phyloP scores from a whole-genome alignment of 805 yeast genomes.

The Yarrowia divulgata region DNA sequence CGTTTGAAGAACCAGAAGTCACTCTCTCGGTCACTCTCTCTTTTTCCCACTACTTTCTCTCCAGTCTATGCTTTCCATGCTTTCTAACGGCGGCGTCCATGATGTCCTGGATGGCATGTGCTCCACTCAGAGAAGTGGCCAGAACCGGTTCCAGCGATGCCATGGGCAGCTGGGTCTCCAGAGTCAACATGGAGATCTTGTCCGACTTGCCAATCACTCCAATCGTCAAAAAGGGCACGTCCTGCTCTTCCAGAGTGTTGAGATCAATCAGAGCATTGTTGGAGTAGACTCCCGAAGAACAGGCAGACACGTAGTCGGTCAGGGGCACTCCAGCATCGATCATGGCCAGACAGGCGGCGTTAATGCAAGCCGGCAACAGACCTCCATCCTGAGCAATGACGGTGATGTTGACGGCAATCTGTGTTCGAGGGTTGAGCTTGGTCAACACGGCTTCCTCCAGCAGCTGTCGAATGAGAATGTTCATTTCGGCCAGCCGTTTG shows the following conservation, averaged over 20 bases:
- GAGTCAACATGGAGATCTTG: slow-evolving; percentile 72
- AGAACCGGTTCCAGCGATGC: slow-evolving; percentile 78
- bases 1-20: no score
- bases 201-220: slow-evolving; percentile 86
- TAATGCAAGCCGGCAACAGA: slow-evolving; percentile 74
- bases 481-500: slow-evolving; percentile 49
- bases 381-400: slow-evolving; percentile 94
- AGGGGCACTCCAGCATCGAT: slow-evolving; percentile 95
- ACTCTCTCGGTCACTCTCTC: no score
- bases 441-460: slow-evolving; percentile 67
- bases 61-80: slow-evolving; percentile 68
- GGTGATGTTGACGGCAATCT: slow-evolving; percentile 75
- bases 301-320: slow-evolving; percentile 86
- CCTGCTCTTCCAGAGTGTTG: slow-evolving; percentile 81
- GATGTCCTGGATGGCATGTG: slow-evolving; percentile 77
- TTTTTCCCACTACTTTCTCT: slow-evolving; percentile 48
- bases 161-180: slow-evolving; percentile 85
- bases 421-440: slow-evolving; percentile 81
- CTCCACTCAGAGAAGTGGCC: slow-evolving; percentile 85
- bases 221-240: slow-evolving; percentile 78
- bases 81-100: slow-evolving; percentile 86
- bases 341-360: slow-evolving; percentile 86
- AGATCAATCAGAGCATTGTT: slow-evolving; percentile 81
- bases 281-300: slow-evolving; percentile 81
- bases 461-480: slow-evolving; percentile 48